Percentiles rank a stretch among this genome's conserved stretches.
phyloP scores from a whole-genome alignment of 139 green algal species.

The Chlorella sp. region DNA sequence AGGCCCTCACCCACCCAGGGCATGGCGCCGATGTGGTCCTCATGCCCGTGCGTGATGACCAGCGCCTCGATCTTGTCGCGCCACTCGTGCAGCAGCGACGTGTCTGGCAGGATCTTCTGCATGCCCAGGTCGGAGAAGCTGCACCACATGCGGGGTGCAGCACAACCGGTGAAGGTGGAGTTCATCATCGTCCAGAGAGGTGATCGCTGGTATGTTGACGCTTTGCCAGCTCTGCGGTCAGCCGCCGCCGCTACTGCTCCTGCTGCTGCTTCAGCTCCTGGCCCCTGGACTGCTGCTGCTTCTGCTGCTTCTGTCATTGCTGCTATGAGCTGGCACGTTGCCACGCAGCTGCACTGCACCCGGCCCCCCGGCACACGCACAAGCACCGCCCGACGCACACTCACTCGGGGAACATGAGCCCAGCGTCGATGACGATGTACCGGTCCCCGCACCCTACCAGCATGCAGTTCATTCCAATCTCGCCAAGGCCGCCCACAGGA shows the following conservation, averaged over 20 bases:
- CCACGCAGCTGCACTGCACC: too few species aligned
- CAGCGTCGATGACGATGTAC: conserved; percentile 99
- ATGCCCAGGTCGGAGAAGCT: conserved; percentile 94
- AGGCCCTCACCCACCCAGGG: conserved; percentile 92
- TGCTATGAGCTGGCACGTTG: too few species aligned
- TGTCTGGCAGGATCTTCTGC: conserved; percentile 97
- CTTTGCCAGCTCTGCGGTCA: too few species aligned
- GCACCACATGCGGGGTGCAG: conserved; percentile 13
- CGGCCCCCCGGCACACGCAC: too few species aligned
- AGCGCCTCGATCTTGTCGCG: conserved; percentile 95
- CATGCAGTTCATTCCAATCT: conserved; percentile 99
- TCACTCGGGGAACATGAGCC: conserved; percentile 99
- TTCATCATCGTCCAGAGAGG: too few species aligned
- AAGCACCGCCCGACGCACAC: too few species aligned
- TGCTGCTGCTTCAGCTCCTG: too few species aligned
- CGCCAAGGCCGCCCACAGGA: conserved; percentile 94
- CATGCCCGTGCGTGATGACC: conserved; percentile 95
- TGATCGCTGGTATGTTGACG: too few species aligned
- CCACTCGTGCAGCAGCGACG: conserved; percentile 89
- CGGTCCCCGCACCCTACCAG: conserved; percentile 87
- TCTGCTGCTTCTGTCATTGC: too few species aligned
- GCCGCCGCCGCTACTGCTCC: too few species aligned
- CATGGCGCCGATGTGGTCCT: conserved; percentile 96
- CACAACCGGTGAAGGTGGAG: too few species aligned
- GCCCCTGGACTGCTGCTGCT: too few species aligned